A percentile compares a stretch with the other conserved stretches of the same genome.
phyloP scores from a whole-genome alignment of 805 yeast genomes.

The Yamadazyma kitorensis region DNA sequence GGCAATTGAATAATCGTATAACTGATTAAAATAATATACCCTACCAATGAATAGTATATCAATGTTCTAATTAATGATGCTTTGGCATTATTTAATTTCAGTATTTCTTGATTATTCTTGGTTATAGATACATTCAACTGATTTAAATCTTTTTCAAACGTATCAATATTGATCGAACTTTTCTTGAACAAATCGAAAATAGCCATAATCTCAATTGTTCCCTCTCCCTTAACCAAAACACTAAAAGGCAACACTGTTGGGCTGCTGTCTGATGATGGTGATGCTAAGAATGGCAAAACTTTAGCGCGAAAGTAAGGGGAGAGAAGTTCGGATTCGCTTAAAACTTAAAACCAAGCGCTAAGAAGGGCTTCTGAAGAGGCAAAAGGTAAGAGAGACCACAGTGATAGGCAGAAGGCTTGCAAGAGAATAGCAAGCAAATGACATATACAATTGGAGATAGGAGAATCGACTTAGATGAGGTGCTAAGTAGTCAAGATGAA shows the following conservation, averaged over 20 bases:
- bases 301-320: too few species aligned
- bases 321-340: too few species aligned
- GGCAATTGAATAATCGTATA: constrained; percentile 15
- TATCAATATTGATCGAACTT: constrained; percentile 25
- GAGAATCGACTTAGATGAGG: constrained; percentile 21
- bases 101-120: constrained; percentile 22
- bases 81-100: constrained; percentile 17
- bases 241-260: too few species aligned
- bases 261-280: too few species aligned
- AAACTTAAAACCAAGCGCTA: too few species aligned
- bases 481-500: constrained; percentile 18
- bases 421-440: too few species aligned
- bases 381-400: too few species aligned
- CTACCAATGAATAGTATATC: constrained; percentile 14
- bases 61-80: constrained; percentile 12
- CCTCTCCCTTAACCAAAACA: too few species aligned
- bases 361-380: too few species aligned
- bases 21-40: constrained; percentile 22
- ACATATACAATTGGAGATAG: constrained; percentile 39
- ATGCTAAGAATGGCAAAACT: too few species aligned
- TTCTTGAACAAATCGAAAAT: constrained; percentile 26
- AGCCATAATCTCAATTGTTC: too few species aligned
- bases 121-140: constrained; percentile 26
- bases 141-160: constrained; percentile 34
- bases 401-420: too few species aligned